phyloP scores from a whole-genome alignment of 495 filamentous ascomycete genomes.

The Evernia prunastri region DNA sequence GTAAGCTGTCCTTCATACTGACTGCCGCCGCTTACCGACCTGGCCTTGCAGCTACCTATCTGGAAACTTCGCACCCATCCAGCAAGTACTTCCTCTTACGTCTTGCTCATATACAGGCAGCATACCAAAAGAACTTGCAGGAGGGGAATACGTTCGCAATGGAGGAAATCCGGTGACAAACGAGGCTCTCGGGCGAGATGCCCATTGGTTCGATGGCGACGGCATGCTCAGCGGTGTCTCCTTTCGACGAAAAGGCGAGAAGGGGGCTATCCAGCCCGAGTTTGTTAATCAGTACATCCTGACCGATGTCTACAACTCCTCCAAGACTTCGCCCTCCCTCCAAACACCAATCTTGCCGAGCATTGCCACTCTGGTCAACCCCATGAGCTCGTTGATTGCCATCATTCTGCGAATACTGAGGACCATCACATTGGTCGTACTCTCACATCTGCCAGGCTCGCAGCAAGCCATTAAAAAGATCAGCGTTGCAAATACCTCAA shows the following conservation, averaged over 20 bases:
- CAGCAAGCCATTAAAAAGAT: slow-evolving; percentile 50
- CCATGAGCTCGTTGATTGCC: slow-evolving; percentile 35
- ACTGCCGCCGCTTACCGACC: background rate
- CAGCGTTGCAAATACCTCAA: slow-evolving; percentile 57
- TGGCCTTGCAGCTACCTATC: slow-evolving; percentile 37
- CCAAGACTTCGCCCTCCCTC: slow-evolving; percentile 37
- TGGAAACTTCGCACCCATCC: slow-evolving; percentile 60
- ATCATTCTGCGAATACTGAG: slow-evolving; percentile 44
- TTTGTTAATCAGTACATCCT: slow-evolving; percentile 61
- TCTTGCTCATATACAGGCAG: slow-evolving; percentile 46
- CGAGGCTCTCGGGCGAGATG: slow-evolving; percentile 46
- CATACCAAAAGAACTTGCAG: slow-evolving; percentile 53
- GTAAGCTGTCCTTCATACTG: background rate
- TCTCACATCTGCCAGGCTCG: slow-evolving; percentile 49
- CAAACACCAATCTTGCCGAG: slow-evolving; percentile 51
- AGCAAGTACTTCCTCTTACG: slow-evolving; percentile 40
- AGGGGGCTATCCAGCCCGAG: slow-evolving; percentile 40
- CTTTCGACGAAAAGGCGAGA: slow-evolving; percentile 38
- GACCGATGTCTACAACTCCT: slow-evolving; percentile 54
- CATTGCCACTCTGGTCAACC: slow-evolving; percentile 54
- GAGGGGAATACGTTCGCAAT: slow-evolving; percentile 63
- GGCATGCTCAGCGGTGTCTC: slow-evolving; percentile 61
- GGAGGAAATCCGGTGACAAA: slow-evolving; percentile 61
- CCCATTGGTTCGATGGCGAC: slow-evolving; percentile 68
- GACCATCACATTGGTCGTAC: slow-evolving; percentile 45